phyloP scores from a whole-genome alignment of 805 yeast species.

The Ogataea angusta region DNA sequence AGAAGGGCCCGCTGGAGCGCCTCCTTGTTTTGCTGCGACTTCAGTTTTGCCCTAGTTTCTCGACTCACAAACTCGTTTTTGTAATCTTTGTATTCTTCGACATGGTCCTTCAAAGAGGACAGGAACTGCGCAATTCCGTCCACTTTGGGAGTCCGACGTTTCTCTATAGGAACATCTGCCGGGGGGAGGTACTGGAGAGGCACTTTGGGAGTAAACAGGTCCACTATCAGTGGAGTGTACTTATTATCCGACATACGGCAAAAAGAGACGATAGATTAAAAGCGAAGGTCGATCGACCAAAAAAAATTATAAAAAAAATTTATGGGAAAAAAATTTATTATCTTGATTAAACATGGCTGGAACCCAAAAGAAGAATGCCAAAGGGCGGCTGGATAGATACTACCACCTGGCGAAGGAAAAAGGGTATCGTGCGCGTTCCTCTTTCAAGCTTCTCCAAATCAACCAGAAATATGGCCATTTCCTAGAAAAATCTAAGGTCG shows the following conservation, averaged over 20 bases:
- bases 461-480: slow-evolving; percentile 97
- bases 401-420: slow-evolving; percentile 95
- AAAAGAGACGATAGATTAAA: slow-evolving; percentile 2
- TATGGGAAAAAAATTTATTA: slow-evolving; percentile 2
- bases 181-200: slow-evolving; percentile 51
- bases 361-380: slow-evolving; percentile 91
- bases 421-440: slow-evolving; percentile 98
- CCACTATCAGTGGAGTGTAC: slow-evolving; percentile 36
- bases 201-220: slow-evolving; percentile 54
- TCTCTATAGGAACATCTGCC: slow-evolving; percentile 45
- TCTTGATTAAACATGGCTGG: slow-evolving; percentile 42
- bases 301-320: slow-evolving; percentile 6
- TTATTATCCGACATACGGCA: slow-evolving; percentile 20
- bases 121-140: slow-evolving; percentile 42
- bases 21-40: slow-evolving; percentile 20
- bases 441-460: slow-evolving; percentile 90
- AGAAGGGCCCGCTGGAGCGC: slow-evolving; percentile 35
- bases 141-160: slow-evolving; percentile 45
- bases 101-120: slow-evolving; percentile 28
- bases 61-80: slow-evolving; percentile 20
- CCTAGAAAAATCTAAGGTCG: slow-evolving; percentile 90
- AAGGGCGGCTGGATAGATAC: slow-evolving; percentile 99
- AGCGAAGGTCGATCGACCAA: slow-evolving; percentile 5
- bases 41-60: slow-evolving; percentile 26
- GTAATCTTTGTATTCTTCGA: slow-evolving; percentile 24